Conservation (phyloP, 345 rosid genomes). For the Citrus glauca region DNA sequence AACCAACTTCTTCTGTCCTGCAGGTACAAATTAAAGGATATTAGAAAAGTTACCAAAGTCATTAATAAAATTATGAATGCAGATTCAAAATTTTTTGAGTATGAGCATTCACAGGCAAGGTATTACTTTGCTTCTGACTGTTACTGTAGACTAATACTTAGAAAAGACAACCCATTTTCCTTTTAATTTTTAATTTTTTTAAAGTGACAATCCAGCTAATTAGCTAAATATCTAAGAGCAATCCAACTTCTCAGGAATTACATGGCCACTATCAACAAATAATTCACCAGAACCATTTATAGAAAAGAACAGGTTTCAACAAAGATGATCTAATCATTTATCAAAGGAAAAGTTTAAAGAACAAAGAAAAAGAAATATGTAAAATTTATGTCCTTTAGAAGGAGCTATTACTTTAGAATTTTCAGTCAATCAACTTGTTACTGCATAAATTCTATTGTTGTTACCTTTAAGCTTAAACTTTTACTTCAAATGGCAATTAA, state of each 20-base stretch:
- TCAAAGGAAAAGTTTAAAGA: neutral
- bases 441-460: neutral
- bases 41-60: slow-evolving; percentile 8
- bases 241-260: neutral
- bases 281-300: neutral
- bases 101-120: neutral
- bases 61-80: neutral
- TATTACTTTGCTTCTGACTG: neutral
- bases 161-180: neutral
- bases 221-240: neutral
- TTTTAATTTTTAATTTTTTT: no score
- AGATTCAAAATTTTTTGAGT: neutral
- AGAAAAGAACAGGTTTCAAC: neutral
- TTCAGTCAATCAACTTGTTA: neutral
- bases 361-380: neutral
- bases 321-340: neutral
- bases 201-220: neutral
- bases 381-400: neutral
- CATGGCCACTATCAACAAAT: neutral
- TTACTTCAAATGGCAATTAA: neutral
- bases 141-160: neutral
- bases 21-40: slow-evolving; percentile 15
- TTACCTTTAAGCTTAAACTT: neutral
- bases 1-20: slow-evolving; percentile 47
- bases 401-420: neutral